A percentile compares a stretch with the other conserved stretches of the same genome.
These are phyloP conservation scores for Solioccasus polychromus DNA, from an alignment of 768 basidiomycete species.

Conservation along the genomic window DNA sequence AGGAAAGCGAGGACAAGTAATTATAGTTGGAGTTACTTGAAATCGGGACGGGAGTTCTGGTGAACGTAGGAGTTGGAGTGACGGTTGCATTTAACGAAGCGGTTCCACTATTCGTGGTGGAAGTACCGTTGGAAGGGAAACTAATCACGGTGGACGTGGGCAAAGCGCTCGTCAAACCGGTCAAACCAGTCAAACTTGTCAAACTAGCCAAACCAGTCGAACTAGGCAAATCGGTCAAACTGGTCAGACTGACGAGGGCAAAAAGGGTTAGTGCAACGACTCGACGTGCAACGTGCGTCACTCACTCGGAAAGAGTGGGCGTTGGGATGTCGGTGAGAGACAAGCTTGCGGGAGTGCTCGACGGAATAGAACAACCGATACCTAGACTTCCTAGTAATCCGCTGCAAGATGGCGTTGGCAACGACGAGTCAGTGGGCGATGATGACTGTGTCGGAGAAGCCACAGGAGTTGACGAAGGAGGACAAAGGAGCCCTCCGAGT, in stretches of 20 bases:
- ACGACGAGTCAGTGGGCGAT: background rate
- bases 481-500: conserved; percentile 14
- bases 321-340: too few species aligned
- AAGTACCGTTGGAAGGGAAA: conserved; percentile 26
- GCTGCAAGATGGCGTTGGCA: conserved; percentile 1
- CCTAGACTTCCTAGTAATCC: conserved; percentile 1
- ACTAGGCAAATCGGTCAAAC: too few species aligned
- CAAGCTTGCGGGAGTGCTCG: too few species aligned
- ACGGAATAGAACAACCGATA: conserved; percentile 4
- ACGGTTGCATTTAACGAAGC: conserved; percentile 4
- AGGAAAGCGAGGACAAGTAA: conserved; percentile 33
- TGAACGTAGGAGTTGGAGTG: conserved; percentile 10
- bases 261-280: too few species aligned
- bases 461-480: background rate
- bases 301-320: too few species aligned
- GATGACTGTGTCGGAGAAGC: background rate
- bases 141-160: conserved; percentile 27
- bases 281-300: too few species aligned
- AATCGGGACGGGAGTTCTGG: conserved; percentile 12
- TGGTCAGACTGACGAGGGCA: too few species aligned
- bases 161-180: background rate
- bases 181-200: too few species aligned
- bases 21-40: conserved; percentile 27
- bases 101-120: conserved; percentile 1
- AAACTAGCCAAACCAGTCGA: too few species aligned